Percentiles rank a stretch among this genome's conserved stretches.
Evolutionary conservation across 176 grass and related monocot species (phyloP).

Genomic region (Oryza officinalis): DNA sequence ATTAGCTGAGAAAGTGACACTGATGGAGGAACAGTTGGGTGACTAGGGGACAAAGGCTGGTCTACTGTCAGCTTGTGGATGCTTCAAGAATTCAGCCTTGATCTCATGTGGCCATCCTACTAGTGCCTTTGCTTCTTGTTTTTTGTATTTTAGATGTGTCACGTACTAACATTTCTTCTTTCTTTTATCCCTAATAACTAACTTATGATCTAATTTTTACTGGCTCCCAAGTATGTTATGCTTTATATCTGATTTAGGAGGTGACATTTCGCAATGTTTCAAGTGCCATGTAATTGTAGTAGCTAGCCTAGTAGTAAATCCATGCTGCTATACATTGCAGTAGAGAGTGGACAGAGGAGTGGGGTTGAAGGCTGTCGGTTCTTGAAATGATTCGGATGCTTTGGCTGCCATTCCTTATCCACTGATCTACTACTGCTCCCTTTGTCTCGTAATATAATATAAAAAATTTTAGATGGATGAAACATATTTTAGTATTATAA

Average conservation of each 20-base stretch:
- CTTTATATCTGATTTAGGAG: background rate
- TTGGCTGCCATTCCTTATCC: background rate
- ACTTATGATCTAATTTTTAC: background rate
- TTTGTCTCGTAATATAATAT: too few relatives aligned
- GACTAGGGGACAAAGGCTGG: constrained; percentile 44
- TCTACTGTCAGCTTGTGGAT: constrained; percentile 35
- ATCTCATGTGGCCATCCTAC: background rate
- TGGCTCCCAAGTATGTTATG: background rate
- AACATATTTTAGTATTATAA: too few relatives aligned
- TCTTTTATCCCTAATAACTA: background rate
- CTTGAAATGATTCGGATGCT: constrained; percentile 31
- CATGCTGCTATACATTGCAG: background rate
- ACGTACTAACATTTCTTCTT: background rate
- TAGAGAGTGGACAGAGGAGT: constrained; percentile 8
- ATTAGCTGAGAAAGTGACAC: constrained; percentile 32
- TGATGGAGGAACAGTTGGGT: constrained; percentile 36
- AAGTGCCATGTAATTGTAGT: background rate
- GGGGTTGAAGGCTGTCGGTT: constrained; percentile 37
- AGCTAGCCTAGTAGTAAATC: background rate
- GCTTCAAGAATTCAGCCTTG: background rate
- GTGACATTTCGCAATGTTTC: background rate
- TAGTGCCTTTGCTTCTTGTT: background rate
- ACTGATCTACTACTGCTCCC: too few relatives aligned
- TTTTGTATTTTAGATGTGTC: background rate
- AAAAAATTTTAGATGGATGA: too few relatives aligned